phyloP scores from a whole-genome alignment of 2,329 filamentous ascomycete genomes.

The Paecilomyces niveus region DNA sequence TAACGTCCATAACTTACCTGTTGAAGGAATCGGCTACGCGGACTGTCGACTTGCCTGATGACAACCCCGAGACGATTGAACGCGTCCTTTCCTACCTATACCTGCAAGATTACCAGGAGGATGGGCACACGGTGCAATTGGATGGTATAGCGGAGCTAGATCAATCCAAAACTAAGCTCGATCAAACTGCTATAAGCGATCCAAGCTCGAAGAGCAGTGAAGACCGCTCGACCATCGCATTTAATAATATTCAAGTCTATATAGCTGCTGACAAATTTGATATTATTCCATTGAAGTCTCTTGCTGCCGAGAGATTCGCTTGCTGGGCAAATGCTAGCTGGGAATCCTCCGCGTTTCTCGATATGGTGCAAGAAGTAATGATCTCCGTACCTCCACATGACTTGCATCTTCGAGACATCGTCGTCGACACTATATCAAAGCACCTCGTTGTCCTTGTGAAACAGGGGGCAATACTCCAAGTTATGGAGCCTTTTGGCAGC shows the following conservation, averaged over 20 bases:
- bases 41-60: neutral
- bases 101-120: neutral
- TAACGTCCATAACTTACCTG: neutral
- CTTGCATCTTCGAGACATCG: neutral
- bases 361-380: neutral
- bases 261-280: neutral
- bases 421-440: neutral
- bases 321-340: neutral
- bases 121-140: neutral
- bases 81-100: neutral
- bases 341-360: neutral
- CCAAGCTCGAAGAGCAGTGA: neutral
- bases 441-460: neutral
- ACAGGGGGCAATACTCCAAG: neutral
- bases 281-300: neutral
- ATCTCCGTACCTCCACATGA: neutral
- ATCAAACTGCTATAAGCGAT: neutral
- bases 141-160: neutral
- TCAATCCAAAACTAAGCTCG: neutral
- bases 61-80: neutral
- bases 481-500: neutral
- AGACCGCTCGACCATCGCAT: neutral
- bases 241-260: neutral
- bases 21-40: neutral
- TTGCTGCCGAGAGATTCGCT: neutral